A percentile compares a stretch with the other conserved stretches of the same genome.
Conservation (phyloP, 371 early-diverging fungal genomes). For the Rhizopus sp. region DNA sequence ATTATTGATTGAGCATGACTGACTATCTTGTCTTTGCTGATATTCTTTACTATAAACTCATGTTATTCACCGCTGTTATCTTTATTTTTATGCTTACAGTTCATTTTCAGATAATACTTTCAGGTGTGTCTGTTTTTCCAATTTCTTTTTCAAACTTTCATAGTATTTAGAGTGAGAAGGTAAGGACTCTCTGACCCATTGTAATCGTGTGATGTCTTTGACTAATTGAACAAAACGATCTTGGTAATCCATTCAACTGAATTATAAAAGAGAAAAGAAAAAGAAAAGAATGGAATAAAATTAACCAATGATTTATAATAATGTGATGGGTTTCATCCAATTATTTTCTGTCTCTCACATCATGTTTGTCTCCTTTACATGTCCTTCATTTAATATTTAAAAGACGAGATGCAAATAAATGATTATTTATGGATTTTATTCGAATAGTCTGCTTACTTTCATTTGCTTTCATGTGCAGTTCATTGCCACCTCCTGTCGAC, state of each 20-base stretch:
- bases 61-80: too few species aligned
- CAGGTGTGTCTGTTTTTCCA: conserved; percentile 30
- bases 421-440: not conserved
- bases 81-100: conserved; percentile 26
- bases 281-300: not conserved
- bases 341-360: too few species aligned
- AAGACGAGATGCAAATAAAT: too few species aligned
- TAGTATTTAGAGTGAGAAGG: conserved; percentile 46
- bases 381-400: too few species aligned
- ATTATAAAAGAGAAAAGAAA: conserved; percentile 3
- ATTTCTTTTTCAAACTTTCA: conserved; percentile 37
- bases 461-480: not conserved
- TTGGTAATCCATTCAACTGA: conserved; percentile 17
- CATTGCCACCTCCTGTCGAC: not conserved
- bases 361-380: too few species aligned
- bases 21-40: conserved; percentile 22
- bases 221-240: conserved; percentile 29
- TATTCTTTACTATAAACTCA: conserved; percentile 19
- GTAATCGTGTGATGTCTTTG: conserved; percentile 36
- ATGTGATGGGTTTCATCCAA: too few species aligned
- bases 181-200: conserved; percentile 51
- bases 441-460: not conserved
- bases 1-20: not conserved
- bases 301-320: too few species aligned
- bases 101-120: conserved; percentile 34